Evolutionary conservation across 2,329 filamentous ascomycete species (phyloP).

Genomic region (Amauroascus niger): DNA sequence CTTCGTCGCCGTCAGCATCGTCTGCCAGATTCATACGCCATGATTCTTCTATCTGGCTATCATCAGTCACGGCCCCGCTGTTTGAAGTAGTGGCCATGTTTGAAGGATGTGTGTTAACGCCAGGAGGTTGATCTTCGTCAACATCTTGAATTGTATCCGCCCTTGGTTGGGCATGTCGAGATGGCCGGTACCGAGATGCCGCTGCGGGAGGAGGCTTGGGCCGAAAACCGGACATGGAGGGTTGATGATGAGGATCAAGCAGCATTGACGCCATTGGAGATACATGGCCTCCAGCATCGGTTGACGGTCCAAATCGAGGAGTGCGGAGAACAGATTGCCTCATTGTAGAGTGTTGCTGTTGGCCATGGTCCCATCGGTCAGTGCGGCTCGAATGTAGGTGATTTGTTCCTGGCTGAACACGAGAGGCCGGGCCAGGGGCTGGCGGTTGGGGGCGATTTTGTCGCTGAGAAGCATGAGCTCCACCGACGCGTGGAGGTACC

Average conservation of each 20-base stretch:
- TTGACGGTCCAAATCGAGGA: conserved; percentile 35
- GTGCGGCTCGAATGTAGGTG: conserved; percentile 19
- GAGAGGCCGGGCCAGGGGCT: conserved; percentile 56
- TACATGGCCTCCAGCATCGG: conserved; percentile 24
- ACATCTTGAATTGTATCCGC: conserved; percentile 26
- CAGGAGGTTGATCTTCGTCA: conserved; percentile 22
- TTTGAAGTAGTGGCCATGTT: conserved; percentile 26
- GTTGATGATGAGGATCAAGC: conserved; percentile 41
- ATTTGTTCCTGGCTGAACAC: conserved; percentile 23
- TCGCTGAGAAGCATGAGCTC: conserved; percentile 51
- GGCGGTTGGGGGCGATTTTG: conserved; percentile 44
- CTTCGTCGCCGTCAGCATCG: conserved; percentile 33
- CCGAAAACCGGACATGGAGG: conserved; percentile 27
- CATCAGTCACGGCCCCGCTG: conserved; percentile 24
- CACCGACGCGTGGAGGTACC: conserved; percentile 59
- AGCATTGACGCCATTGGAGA: conserved; percentile 38
- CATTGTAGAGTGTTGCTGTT: conserved; percentile 7
- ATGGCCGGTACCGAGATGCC: conserved; percentile 27
- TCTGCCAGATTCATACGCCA: conserved; percentile 39
- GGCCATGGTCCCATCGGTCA: conserved; percentile 24
- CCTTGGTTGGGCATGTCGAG: conserved; percentile 22
- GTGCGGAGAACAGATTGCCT: conserved; percentile 25
- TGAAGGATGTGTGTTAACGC: conserved; percentile 16
- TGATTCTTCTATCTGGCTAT: conserved; percentile 51
- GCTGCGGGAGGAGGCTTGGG: conserved; percentile 20